Base-by-base conservation (phyloP, 2,329 filamentous ascomycete species). In the Xylariaceae sp. region DNA sequence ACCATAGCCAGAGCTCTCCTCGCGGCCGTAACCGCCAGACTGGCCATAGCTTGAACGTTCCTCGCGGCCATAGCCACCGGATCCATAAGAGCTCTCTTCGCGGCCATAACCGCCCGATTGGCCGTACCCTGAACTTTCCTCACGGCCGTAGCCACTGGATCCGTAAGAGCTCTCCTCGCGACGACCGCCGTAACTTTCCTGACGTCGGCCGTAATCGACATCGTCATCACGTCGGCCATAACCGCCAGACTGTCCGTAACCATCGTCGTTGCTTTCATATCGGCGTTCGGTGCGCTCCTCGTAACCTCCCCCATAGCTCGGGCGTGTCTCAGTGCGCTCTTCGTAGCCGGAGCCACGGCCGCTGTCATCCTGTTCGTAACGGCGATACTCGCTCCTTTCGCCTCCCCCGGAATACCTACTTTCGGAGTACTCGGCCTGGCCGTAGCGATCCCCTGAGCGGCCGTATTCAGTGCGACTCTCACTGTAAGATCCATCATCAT, bases 381-480 rank as follows among this genome's bases (percentile, higher is more conserved):
- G 82, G 55, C 79, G 78, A 72, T 87, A 89, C 55, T 88, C 83
- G 40, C 81, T 79, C 54, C 79, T 77, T 51, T 80, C 77, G 46
- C 82, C 82, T 48, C 87, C 87, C 52, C 80, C 77, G 18, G 79
- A 74, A 58, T 84, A 83, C 52, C 81, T 77, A 7, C 84, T 89
- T 66, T 85, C 75, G 29, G 77, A 80, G 64, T 84, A 81, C 68
- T 87, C 74, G 10, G 86, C 84, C 67, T 88, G 81, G 7, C 81
- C 85, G 63, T 87, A 87, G 46, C 81, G 79, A 61, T 80, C 74
- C 19, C 79, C 79, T 9, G 80, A 79, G 52, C 77, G 83, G 26
- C 83, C 85, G 59, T 86, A 85, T 71, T 90, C 82, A 12, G 80
- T 83, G 61, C 84, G 80, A 5, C 78, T 82, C 66, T 87, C 79